phyloP scores from a whole-genome alignment of 2,329 filamentous ascomycete genomes.

The Colletotrichum sojae region DNA sequence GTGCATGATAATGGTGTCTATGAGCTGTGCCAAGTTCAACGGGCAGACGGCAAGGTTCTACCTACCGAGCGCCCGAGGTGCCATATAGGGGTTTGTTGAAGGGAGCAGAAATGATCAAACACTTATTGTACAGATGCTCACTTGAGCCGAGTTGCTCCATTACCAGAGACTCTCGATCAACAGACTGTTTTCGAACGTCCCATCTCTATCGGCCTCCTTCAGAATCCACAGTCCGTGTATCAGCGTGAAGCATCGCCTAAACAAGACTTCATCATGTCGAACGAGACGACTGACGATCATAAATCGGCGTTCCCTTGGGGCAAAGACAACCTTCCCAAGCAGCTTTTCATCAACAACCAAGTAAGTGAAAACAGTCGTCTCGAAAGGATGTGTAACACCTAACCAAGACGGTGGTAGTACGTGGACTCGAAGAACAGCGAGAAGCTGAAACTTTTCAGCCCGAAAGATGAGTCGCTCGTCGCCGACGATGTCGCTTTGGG shows the following conservation, averaged over 20 bases:
- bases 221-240: no score
- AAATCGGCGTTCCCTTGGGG: constrained; percentile 45
- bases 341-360: constrained; percentile 56
- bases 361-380: constrained; percentile 37
- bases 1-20: not conserved
- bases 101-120: not conserved
- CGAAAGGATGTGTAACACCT: not conserved
- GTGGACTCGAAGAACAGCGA: constrained; percentile 58
- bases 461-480: constrained; percentile 63
- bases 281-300: constrained; percentile 23
- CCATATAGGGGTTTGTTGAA: not conserved
- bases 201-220: no score
- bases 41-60: not conserved
- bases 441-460: constrained; percentile 64
- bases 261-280: constrained; percentile 40
- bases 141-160: no score
- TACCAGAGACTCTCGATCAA: no score
- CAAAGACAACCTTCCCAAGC: constrained; percentile 52
- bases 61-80: not conserved
- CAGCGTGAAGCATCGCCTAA: not conserved
- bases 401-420: constrained; percentile 46
- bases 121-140: no score
- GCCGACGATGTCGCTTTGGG: constrained; percentile 62
- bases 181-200: no score
- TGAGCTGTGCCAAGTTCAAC: constrained; percentile 23